Percentiles rank a stretch among this genome's conserved stretches.
These are phyloP conservation scores for Olyra latifolia DNA, from an alignment of 176 grass and related monocot genomes.

Conservation along the genomic window DNA sequence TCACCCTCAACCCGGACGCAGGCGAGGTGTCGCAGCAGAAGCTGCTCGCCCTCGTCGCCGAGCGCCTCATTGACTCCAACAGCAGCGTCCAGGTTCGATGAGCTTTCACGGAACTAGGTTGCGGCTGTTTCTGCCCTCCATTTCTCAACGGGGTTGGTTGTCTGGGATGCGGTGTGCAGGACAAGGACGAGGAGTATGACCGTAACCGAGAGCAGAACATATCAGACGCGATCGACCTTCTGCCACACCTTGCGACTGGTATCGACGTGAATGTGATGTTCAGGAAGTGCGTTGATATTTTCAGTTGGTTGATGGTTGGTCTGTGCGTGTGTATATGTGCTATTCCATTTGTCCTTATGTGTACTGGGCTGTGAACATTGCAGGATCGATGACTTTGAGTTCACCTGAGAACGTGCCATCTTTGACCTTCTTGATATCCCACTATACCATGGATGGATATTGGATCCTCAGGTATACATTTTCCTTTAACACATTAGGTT, in stretches of 20 bases:
- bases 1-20: conserved; percentile 76
- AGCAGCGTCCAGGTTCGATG: conserved; percentile 64
- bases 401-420: conserved; percentile 89
- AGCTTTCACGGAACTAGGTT: too few species aligned
- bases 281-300: conserved; percentile 58
- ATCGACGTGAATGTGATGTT: conserved; percentile 96
- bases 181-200: conserved; percentile 71
- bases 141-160: neutral
- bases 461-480: conserved; percentile 82
- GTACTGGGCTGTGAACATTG: neutral
- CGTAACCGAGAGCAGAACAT: conserved; percentile 84
- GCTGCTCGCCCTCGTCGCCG: conserved; percentile 88
- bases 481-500: neutral
- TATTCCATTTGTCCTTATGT: conserved; percentile 10
- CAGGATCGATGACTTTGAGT: conserved; percentile 98
- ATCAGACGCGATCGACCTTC: conserved; percentile 77
- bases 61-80: conserved; percentile 87
- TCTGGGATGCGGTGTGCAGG: conserved; percentile 34
- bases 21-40: conserved; percentile 93
- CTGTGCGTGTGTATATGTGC: neutral
- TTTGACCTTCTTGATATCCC: conserved; percentile 98
- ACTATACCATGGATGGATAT: conserved; percentile 94
- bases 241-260: conserved; percentile 72
- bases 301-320: neutral
- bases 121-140: neutral